These are phyloP conservation scores for Helenozyma baotianmanensis DNA, from an alignment of 805 yeast species.

Conservation along the genomic window DNA sequence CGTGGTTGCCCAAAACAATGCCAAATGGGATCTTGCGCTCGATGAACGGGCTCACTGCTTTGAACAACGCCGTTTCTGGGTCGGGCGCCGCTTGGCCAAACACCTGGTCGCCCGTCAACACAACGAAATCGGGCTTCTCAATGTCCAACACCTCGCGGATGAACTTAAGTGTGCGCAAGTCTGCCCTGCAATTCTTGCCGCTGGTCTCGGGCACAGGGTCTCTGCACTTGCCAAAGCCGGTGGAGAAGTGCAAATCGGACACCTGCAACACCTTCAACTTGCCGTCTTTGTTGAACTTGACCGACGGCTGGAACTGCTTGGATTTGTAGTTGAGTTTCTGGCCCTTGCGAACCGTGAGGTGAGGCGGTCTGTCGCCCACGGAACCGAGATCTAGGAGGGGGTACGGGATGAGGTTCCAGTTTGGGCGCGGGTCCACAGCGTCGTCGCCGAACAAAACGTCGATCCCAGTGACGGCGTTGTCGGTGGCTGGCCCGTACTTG, in stretches of 20 bases:
- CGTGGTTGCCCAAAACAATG: conserved; percentile 87
- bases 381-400: conserved; percentile 20
- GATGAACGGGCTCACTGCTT: conserved; percentile 69
- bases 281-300: conserved; percentile 39
- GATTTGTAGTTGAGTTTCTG: conserved; percentile 24
- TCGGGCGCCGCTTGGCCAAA: conserved; percentile 80
- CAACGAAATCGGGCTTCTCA: conserved; percentile 82
- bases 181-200: conserved; percentile 66
- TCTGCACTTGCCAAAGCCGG: conserved; percentile 74
- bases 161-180: conserved; percentile 61
- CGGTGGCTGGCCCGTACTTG: conserved; percentile 41
- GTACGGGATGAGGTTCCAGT: conserved; percentile 48
- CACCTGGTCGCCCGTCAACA: conserved; percentile 87
- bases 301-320: conserved; percentile 22
- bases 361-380: conserved; percentile 18
- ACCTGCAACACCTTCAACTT: conserved; percentile 79
- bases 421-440: conserved; percentile 71
- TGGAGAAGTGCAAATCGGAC: conserved; percentile 88
- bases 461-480: conserved; percentile 48
- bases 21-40: conserved; percentile 75
- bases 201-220: conserved; percentile 60
- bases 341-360: conserved; percentile 34
- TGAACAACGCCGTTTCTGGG: conserved; percentile 74
- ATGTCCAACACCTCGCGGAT: conserved; percentile 58
- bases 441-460: conserved; percentile 71